A percentile compares a stretch with the other conserved stretches of the same genome.
These are phyloP conservation scores for Epichloe uncinata DNA, from an alignment of 2,329 filamentous ascomycete genomes.

Conservation along the genomic window DNA sequence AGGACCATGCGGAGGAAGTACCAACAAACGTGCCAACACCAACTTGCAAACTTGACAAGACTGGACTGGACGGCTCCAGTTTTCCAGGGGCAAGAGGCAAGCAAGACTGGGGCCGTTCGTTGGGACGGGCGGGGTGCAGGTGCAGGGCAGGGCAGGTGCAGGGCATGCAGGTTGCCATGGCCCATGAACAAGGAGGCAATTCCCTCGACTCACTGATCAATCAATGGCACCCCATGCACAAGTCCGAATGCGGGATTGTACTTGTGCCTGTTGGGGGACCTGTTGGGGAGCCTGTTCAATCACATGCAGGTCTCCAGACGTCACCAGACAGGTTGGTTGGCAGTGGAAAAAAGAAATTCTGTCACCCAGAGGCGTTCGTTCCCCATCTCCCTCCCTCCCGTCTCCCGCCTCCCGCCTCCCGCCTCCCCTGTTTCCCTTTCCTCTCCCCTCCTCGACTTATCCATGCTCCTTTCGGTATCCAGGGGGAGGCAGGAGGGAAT, in stretches of 20 bases:
- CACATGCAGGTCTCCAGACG: neutral
- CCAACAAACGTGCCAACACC: too few relatives aligned
- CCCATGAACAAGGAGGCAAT: too few relatives aligned
- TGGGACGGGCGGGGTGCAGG: too few relatives aligned
- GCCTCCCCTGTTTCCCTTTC: neutral
- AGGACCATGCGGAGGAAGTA: too few relatives aligned
- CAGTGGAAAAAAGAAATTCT: neutral
- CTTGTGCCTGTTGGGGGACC: too few relatives aligned
- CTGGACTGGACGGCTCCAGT: neutral
- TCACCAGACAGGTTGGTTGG: too few relatives aligned
- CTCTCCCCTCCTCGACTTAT: neutral
- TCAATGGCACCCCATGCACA: too few relatives aligned
- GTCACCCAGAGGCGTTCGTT: neutral
- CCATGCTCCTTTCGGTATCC: neutral
- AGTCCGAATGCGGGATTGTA: neutral
- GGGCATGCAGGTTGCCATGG: too few relatives aligned
- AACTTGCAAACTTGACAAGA: too few relatives aligned
- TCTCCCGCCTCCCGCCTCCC: neutral
- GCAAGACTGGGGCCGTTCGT: neutral
- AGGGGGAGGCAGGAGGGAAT: neutral
- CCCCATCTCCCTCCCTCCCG: neutral
- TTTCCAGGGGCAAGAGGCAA: conserved; percentile 1
- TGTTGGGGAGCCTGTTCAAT: too few relatives aligned
- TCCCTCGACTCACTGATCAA: too few relatives aligned
- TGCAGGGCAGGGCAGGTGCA: neutral